Evolutionary conservation across 2,329 filamentous ascomycete species (phyloP), one percentile per base, ranked within the genome.

Genomic region (Spiromastix sp.): DNA sequence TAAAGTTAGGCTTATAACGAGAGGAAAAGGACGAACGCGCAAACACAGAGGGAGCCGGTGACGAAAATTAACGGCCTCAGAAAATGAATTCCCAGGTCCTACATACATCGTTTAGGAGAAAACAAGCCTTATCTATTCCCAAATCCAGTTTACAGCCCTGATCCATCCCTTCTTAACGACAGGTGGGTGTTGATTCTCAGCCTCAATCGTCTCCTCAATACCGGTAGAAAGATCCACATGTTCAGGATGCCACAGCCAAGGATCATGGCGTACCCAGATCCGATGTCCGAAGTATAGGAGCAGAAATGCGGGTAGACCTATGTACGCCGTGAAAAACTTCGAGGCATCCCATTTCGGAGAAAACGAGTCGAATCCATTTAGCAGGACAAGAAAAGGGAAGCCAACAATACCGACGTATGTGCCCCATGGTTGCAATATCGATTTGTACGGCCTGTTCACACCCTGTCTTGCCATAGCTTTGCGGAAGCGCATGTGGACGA

Each of bases 291-390:
- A 54, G 47, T 74, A 78, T 32, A 79, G 45, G 2, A 58, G 38
- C 9, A 72, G 46, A 49, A 81, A 81, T 12, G 77, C 68, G 0
- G 74, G 74, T 32, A 81, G 71, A 6, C 75, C 75, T n/a, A 79
- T 68, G 46, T 81, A 81, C 0, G 73, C 67, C 0, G 75, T 77
- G 44, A 80, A 59, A 48, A 91, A 91, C 47, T 67, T 66, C 4
- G 68, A 64, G 0, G 68, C 70, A 11, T 66, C 71, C 71, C 77
- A 89, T 18, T 77, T 65, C 0, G 75, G 72, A 53, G 79, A 80
- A 53, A 89, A 87, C 10, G 81, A 72, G 22, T 77, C 71, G 57
- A 86, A 89, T 1, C 81, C 83, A 48, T 85, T 85, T 46, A 83
- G 78, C 3, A 87, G 57, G 1, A 70, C 73, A n/a, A 87, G 64